Evolutionary conservation across 768 basidiomycete genomes (phyloP).

Genomic region (Pleurotus platypus): DNA sequence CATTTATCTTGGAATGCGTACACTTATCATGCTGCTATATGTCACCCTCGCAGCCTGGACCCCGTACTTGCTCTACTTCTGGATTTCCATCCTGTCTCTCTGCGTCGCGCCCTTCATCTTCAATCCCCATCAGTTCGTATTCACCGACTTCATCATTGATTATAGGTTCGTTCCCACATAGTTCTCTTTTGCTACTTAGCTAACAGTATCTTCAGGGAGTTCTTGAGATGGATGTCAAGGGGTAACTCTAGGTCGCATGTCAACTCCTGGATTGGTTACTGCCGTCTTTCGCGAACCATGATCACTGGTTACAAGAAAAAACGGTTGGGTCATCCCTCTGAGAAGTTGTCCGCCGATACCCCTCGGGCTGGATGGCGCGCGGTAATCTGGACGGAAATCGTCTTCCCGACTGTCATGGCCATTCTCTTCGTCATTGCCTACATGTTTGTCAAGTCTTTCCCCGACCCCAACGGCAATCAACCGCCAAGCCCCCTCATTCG

Average conservation of each 20-base stretch:
- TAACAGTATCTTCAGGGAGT: constrained; percentile 61
- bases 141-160: constrained; percentile 96
- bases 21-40: constrained; percentile 88
- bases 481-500: constrained; percentile 86
- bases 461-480: constrained; percentile 49
- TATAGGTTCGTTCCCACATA: constrained; percentile 55
- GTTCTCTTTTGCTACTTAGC: not conserved
- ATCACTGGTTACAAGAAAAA: constrained; percentile 99
- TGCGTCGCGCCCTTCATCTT: constrained; percentile 97
- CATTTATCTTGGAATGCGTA: constrained; percentile 96
- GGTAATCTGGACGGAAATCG: constrained; percentile 81
- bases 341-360: constrained; percentile 93
- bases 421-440: constrained; percentile 84
- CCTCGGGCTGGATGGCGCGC: constrained; percentile 93
- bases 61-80: constrained; percentile 94
- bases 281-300: constrained; percentile 94
- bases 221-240: constrained; percentile 97
- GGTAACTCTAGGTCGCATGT: constrained; percentile 96
- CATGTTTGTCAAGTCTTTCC: constrained; percentile 92
- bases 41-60: constrained; percentile 92
- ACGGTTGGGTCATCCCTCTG: constrained; percentile 92
- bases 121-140: constrained; percentile 99
- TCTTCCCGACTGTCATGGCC: constrained; percentile 86
- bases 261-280: constrained; percentile 99
- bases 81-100: constrained; percentile 89